A percentile compares a stretch with the other conserved stretches of the same genome.
Conservation (phyloP, 139 green algal genomes). For the Chlorella sp. region DNA sequence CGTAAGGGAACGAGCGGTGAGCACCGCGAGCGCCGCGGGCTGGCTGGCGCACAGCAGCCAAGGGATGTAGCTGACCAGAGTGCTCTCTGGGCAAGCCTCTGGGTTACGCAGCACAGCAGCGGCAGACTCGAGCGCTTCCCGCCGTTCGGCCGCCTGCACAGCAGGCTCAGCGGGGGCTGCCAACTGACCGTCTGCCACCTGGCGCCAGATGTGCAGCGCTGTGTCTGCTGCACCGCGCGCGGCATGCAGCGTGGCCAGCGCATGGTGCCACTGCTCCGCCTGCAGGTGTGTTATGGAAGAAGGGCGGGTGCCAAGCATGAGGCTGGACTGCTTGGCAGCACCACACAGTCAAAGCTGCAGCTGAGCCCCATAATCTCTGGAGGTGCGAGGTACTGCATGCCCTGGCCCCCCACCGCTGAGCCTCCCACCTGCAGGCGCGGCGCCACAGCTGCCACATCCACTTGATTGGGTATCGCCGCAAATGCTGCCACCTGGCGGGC, state of each 20-base stretch:
- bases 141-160: slow-evolving; percentile 29
- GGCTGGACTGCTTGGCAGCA: too few species aligned
- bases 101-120: slow-evolving; percentile 22
- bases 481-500: slow-evolving; percentile 51
- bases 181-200: slow-evolving; percentile 45
- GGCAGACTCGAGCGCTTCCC: slow-evolving; percentile 31
- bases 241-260: slow-evolving; percentile 48
- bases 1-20: slow-evolving; percentile 37
- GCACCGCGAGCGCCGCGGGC: slow-evolving; percentile 41
- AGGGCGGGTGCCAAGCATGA: too few species aligned
- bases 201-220: slow-evolving; percentile 55
- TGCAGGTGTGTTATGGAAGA: too few species aligned
- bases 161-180: background rate
- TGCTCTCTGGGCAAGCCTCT: slow-evolving; percentile 1
- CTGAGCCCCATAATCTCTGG: too few species aligned
- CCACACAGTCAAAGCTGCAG: too few species aligned
- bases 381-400: too few species aligned
- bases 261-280: slow-evolving; percentile 38
- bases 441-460: background rate
- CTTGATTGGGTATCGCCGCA: slow-evolving; percentile 35
- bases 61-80: slow-evolving; percentile 48
- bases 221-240: slow-evolving; percentile 24
- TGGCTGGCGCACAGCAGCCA: slow-evolving; percentile 55
- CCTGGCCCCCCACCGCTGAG: too few species aligned
- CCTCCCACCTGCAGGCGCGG: slow-evolving; percentile 44